Evolutionary conservation across 2,329 filamentous ascomycete genomes (phyloP).

Genomic region (Colletotrichum chlorophyti): DNA sequence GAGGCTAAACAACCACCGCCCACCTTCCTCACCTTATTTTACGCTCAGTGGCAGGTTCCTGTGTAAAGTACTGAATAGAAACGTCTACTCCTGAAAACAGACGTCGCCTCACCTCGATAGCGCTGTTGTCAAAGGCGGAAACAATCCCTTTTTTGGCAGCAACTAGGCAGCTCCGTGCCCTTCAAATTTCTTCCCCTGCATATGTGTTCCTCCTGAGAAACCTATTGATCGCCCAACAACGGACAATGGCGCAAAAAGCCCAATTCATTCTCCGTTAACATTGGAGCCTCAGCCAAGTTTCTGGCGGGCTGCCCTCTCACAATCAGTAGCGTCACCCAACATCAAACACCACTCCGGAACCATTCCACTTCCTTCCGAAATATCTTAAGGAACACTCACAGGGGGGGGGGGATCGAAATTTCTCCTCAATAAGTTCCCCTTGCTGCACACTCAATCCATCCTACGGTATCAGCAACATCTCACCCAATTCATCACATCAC

Average conservation of each 20-base stretch:
- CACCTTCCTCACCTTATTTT: no score
- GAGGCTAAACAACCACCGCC: conserved; percentile 27
- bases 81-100: conserved; percentile 13
- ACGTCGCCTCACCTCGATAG: conserved; percentile 14
- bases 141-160: conserved; percentile 2
- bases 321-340: neutral
- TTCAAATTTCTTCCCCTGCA: conserved; percentile 11
- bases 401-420: no score
- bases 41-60: conserved; percentile 21
- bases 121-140: neutral
- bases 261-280: neutral
- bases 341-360: conserved; percentile 7
- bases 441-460: neutral
- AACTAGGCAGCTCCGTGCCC: neutral
- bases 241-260: conserved; percentile 11
- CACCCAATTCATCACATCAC: neutral
- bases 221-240: conserved; percentile 16
- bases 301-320: neutral
- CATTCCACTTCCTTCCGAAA: conserved; percentile 13
- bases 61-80: neutral
- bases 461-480: no score
- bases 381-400: conserved; percentile 2
- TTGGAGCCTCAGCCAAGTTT: conserved; percentile 14
- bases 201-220: neutral
- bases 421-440: neutral